Base-by-base conservation (phyloP, 495 filamentous ascomycete species). In the Talaromyces trachyspermus region DNA sequence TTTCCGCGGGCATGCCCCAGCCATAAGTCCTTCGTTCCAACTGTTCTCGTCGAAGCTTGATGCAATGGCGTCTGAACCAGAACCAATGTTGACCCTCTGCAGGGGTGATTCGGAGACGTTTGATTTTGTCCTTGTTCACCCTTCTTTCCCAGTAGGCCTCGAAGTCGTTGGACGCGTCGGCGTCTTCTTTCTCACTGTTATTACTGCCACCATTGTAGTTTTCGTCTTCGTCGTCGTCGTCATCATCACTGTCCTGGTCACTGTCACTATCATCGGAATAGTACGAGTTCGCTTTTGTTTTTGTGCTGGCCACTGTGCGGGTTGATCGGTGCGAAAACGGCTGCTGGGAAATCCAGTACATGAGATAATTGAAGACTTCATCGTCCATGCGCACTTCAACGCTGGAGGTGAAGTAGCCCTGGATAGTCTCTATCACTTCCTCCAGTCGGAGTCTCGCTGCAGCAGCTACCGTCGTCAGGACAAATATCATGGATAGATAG, bases 281-380 rank as follows among this genome's bases (percentile, higher is more conserved):
- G 64, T 66, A 74, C 33, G 62, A 67, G 17, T 70, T 61, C 14
- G 69, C 74, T 48, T 69, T 69, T 11, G 77, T 59, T 48, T 76
- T 78, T 2, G 44, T 46, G n/a, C 44, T 46, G 11, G 44, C 44
- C 5, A 85, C 72, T 48, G 85, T 82, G 5, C 74, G 71, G 5
- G 75, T 77, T 0, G 79, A 73, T 3, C 64, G 61, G 38, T 75
- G 71, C 25, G 78, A 71, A 43, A 81, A 80, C 18, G 62, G 53
- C 54, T 86, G 83, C 27, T 65, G 66, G 18, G 83, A 71, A 2
- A 86, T 71, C 83, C 83, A 87, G 35, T 68, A 72, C 81, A 86
- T 85, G 18, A 86, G 53, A 58, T 83, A 81, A 50, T 74, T 81
- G 65, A 79, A 85, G 35, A 81, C 75, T 53, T 86, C 81, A 49